Evolutionary conservation across 2,329 filamentous ascomycete species (phyloP).

Genomic region (Phialocephala subalpina): DNA sequence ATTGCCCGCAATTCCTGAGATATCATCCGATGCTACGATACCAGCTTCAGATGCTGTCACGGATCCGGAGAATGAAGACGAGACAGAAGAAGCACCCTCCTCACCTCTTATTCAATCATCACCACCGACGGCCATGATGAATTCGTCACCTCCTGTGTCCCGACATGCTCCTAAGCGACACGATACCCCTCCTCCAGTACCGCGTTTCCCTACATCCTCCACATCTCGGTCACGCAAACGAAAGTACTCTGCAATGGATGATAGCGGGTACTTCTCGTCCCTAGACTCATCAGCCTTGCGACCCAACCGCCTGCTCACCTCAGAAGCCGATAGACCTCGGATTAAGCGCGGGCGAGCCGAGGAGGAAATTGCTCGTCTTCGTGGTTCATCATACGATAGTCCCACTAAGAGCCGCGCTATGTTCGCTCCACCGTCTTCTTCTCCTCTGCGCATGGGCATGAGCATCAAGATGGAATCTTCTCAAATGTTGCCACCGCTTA

Average conservation of each 20-base stretch:
- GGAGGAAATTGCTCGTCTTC: conserved; percentile 92
- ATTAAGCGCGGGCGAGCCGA: conserved; percentile 92
- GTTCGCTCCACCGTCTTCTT: conserved; percentile 69
- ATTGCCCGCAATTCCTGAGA: conserved; percentile 52
- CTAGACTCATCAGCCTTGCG: conserved; percentile 89
- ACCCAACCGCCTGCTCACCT: conserved; percentile 75
- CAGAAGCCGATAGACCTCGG: conserved; percentile 80
- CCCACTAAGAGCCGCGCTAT: conserved; percentile 73
- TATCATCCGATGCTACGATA: conserved; percentile 81
- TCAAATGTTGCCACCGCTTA: conserved; percentile 78
- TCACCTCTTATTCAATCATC: conserved; percentile 67
- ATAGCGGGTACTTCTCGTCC: conserved; percentile 97
- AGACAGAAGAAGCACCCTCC: conserved; percentile 48
- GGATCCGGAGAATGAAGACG: conserved; percentile 57
- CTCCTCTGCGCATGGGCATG: conserved; percentile 64
- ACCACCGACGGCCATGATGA: conserved; percentile 73
- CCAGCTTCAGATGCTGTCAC: conserved; percentile 70
- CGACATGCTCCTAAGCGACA: conserved; percentile 63
- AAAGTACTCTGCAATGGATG: conserved; percentile 82
- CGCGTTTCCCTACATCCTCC: conserved; percentile 69
- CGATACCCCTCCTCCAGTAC: conserved; percentile 79
- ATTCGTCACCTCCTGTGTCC: conserved; percentile 89
- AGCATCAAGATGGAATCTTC: conserved; percentile 55
- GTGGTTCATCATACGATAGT: conserved; percentile 92
- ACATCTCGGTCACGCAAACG: conserved; percentile 72